Conservation (phyloP, 164 flowering plant species). For the Platanus orientalis region DNA sequence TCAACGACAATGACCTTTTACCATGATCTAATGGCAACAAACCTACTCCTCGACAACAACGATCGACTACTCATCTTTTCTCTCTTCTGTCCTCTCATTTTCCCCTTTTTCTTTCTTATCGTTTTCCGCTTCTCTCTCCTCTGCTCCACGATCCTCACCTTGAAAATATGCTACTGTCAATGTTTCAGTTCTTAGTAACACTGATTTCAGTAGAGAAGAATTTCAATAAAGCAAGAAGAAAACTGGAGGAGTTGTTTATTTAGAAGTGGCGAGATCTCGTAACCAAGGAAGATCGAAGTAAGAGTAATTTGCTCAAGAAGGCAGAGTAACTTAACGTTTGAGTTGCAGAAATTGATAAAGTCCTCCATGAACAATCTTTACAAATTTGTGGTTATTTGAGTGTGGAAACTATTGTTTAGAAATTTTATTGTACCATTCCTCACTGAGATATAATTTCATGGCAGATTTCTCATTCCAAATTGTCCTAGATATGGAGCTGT, state of each 20-base stretch:
- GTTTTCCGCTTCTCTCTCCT: no score
- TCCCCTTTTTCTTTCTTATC: no score
- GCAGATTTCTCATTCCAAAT: conserved; percentile 4
- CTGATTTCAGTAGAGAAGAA: neutral
- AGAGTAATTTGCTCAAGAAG: neutral
- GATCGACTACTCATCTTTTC: no score
- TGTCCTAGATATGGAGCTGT: neutral
- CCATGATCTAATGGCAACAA: no score
- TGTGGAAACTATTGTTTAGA: no score
- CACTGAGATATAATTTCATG: conserved; percentile 7
- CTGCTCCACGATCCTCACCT: no score
- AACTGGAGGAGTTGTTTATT: neutral
- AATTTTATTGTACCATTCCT: neutral
- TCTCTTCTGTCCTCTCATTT: no score
- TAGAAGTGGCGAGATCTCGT: neutral
- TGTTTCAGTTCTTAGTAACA: neutral
- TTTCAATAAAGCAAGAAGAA: conserved; percentile 7
- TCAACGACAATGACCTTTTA: no score
- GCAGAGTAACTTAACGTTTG: neutral
- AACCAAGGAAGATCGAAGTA: neutral
- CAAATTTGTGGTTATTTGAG: neutral
- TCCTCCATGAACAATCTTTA: neutral
- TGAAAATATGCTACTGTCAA: no score
- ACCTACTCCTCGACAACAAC: no score
- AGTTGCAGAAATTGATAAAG: neutral